A percentile compares a stretch with the other conserved stretches of the same genome.
phyloP scores from a whole-genome alignment of 2,329 filamentous ascomycete genomes.

The Parasarocladium wereldwijsianum region DNA sequence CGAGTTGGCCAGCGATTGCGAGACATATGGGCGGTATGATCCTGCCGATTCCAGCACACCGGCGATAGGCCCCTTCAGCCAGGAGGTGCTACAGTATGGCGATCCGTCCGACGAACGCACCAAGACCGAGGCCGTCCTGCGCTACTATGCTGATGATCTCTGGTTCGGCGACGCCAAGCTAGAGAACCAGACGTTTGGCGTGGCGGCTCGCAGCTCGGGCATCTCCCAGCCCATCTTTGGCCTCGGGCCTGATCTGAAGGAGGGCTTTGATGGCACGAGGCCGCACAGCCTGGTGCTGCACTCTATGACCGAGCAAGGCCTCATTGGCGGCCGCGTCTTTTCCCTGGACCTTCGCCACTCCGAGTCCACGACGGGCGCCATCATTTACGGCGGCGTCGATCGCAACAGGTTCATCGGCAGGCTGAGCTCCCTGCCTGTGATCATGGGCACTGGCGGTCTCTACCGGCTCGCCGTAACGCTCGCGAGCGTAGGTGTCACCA shows the following conservation, averaged over 20 bases:
- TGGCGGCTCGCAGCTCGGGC: conserved; percentile 27
- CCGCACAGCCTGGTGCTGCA: conserved; percentile 41
- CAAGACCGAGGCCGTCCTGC: conserved; percentile 23
- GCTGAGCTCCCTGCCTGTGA: conserved; percentile 27
- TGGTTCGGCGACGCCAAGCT: conserved; percentile 27
- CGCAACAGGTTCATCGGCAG: conserved; percentile 33
- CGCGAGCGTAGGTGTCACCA: conserved; percentile 16
- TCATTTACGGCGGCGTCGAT: conserved; percentile 40
- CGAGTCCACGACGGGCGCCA: conserved; percentile 26
- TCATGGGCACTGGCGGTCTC: conserved; percentile 20
- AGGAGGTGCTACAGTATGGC: conserved; percentile 23
- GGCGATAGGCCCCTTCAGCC: conserved; percentile 20
- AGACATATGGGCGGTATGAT: conserved; percentile 27
- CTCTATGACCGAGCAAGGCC: conserved; percentile 28
- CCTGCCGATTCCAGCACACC: conserved; percentile 24
- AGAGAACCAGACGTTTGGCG: conserved; percentile 33
- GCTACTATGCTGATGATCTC: conserved; percentile 31
- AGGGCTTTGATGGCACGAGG: conserved; percentile 19
- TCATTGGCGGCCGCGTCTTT: conserved; percentile 35
- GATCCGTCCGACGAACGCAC: conserved; percentile 20
- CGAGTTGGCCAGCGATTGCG: conserved; percentile 21
- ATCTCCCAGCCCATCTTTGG: conserved; percentile 37
- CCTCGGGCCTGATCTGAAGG: conserved; percentile 25
- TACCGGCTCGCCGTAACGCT: conserved; percentile 21
- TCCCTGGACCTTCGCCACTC: conserved; percentile 32